These are phyloP conservation scores for Casaregolazyma suthepensis DNA, from an alignment of 1,139 yeast genomes.

Conservation along the genomic window DNA sequence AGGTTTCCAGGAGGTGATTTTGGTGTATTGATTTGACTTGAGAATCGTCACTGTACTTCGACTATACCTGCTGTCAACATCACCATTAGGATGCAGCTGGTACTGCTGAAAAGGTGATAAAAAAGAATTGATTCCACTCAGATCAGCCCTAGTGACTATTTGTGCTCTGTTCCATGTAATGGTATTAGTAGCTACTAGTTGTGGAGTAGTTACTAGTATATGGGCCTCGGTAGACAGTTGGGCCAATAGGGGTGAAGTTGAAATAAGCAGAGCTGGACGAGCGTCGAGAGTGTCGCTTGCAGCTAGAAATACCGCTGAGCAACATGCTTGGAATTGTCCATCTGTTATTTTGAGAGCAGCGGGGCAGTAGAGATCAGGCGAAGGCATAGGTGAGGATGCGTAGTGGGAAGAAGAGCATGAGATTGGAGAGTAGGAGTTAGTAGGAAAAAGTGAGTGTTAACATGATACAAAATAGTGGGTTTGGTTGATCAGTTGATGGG, in stretches of 20 bases:
- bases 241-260: constrained; percentile 2
- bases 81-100: background rate
- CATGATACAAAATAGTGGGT: too few species aligned
- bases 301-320: constrained; percentile 2
- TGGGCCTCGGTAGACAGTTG: background rate
- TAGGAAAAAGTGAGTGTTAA: too few species aligned
- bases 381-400: background rate
- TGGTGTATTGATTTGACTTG: background rate
- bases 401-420: background rate
- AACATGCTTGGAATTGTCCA: background rate
- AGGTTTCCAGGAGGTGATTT: background rate
- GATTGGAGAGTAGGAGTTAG: too few species aligned
- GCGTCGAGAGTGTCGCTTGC: background rate
- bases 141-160: background rate
- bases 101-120: constrained; percentile 3
- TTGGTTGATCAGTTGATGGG: too few species aligned
- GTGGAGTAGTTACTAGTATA: constrained; percentile 1
- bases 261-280: constrained; percentile 2
- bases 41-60: background rate
- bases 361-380: constrained; percentile 3
- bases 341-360: background rate
- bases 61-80: background rate
- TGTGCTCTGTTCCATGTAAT: constrained; percentile 2
- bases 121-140: background rate
- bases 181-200: background rate